Percentiles rank a stretch among this genome's conserved stretches.
Conservation (phyloP, 441 rosid genomes). For the Rhodomyrtus psidioides region DNA sequence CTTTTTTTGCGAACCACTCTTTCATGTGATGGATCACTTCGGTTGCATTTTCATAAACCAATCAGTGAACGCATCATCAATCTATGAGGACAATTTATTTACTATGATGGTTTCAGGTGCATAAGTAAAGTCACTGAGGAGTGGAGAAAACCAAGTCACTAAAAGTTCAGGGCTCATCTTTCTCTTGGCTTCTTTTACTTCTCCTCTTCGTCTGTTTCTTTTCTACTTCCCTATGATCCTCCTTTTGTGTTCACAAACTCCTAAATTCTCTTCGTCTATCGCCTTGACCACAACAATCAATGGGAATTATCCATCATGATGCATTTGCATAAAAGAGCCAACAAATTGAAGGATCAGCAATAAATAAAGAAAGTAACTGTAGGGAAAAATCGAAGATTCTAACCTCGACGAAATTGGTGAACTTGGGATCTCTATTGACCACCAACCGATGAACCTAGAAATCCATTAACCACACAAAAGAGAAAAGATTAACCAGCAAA, state of each 20-base stretch:
- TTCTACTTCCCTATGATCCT: neutral
- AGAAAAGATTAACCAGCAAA: neutral
- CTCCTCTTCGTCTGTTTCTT: neutral
- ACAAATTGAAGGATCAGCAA: neutral
- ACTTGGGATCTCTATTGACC: slow-evolving; percentile 91
- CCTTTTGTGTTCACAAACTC: too few species aligned
- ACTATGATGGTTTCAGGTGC: neutral
- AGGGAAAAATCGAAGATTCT: neutral
- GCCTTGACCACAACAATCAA: neutral
- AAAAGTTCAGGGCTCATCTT: neutral
- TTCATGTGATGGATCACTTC: fast-evolving
- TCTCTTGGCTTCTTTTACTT: neutral
- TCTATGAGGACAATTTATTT: neutral
- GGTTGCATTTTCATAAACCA: neutral
- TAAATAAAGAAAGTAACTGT: neutral
- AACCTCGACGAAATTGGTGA: slow-evolving; percentile 97
- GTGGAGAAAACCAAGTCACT: neutral
- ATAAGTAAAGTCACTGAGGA: neutral
- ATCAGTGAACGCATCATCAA: neutral
- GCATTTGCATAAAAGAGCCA: neutral
- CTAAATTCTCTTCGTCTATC: neutral
- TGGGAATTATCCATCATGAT: fast-evolving
- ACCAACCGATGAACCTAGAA: slow-evolving; percentile 90
- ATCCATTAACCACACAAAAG: neutral
- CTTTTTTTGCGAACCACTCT: neutral